Evolutionary conservation across 768 basidiomycete genomes (phyloP), one percentile per base, ranked within the genome.

Genomic region (Lyophyllum atratum): DNA sequence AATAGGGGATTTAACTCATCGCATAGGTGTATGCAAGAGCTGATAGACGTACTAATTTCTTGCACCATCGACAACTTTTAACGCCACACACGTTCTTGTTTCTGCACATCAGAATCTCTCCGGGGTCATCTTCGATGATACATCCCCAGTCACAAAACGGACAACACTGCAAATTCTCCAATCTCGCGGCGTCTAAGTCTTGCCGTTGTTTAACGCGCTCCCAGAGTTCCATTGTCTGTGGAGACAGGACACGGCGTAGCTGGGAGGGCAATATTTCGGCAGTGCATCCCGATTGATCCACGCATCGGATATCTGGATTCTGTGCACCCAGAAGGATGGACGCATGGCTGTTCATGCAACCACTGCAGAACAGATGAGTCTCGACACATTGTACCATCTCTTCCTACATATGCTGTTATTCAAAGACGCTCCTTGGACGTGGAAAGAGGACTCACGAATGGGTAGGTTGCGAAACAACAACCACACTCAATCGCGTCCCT

Each of bases 371-470:
- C 1, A 94, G 80, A 69, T 97, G 94, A 0, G 89, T 85, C 50
- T 95, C 94, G 0, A 90, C 85, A 64, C 95, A 96, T 72, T 95
- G 93, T 1, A 92, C 79, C 87, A 95, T 90, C 61, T 90, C 84
- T 34, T 84, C 82, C 92, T 96, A 56, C 15, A 22, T 34, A 24
- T n/a, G 26, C 17, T 12, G 40, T 48, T 31, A 37, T 57, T 45
- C 47, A n/a, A 59, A 37, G 25, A 21, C 19, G n/a, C 29, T 25
- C 1, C 39, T 37, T 9, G 25, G 31, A 17, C 43, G 54, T 24
- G 31, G 31, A 34, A 28, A 37, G 19, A 26, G 31, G 43, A 74
- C 90, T 61, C 68, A 92, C 91, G 71, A 90, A 89, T 8, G 86
- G 70, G 59, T 86, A 90, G 9, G 73, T 76, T 4, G 81, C 73